A percentile compares a stretch with the other conserved stretches of the same genome.
phyloP scores from a whole-genome alignment of 73 alveolate genomes.

The Paramecium caudatum region DNA sequence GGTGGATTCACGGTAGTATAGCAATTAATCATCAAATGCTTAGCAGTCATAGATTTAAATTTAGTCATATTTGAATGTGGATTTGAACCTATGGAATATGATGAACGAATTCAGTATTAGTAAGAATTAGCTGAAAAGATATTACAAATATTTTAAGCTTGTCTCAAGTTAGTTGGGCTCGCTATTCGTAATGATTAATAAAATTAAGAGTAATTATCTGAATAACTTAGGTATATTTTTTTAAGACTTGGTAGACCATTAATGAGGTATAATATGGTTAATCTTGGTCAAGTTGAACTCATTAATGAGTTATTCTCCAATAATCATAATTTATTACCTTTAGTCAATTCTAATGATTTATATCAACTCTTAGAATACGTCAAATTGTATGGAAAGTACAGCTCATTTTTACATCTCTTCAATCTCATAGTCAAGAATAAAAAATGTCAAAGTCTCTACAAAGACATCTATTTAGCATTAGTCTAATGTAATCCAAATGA shows the following conservation, averaged over 20 bases:
- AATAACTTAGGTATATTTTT: neutral
- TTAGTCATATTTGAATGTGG: conserved; percentile 5
- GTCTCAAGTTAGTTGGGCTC: neutral
- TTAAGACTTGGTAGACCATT: conserved; percentile 10
- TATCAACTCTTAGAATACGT: conserved; percentile 7
- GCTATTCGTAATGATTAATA: conserved; percentile 11
- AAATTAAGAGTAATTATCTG: conserved; percentile 8
- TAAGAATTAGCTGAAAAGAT: conserved; percentile 48
- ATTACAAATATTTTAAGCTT: neutral
- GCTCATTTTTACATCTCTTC: neutral
- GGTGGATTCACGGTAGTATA: conserved; percentile 21
- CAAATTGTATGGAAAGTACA: conserved; percentile 47
- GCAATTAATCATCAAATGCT: conserved; percentile 17
- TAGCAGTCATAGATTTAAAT: conserved; percentile 42
- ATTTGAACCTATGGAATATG: conserved; percentile 34
- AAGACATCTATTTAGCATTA: conserved; percentile 30
- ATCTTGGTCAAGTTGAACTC: conserved; percentile 38
- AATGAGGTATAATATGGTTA: neutral
- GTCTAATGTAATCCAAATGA: neutral
- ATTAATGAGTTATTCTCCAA: conserved; percentile 39
- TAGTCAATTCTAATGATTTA: conserved; percentile 25
- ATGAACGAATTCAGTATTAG: conserved; percentile 24
- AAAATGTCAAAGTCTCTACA: neutral
- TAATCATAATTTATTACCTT: conserved; percentile 8
- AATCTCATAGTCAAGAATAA: neutral